phyloP scores from a whole-genome alignment of 225 moss, liverwort and hornwort species.

The Marchantia paleacea region DNA sequence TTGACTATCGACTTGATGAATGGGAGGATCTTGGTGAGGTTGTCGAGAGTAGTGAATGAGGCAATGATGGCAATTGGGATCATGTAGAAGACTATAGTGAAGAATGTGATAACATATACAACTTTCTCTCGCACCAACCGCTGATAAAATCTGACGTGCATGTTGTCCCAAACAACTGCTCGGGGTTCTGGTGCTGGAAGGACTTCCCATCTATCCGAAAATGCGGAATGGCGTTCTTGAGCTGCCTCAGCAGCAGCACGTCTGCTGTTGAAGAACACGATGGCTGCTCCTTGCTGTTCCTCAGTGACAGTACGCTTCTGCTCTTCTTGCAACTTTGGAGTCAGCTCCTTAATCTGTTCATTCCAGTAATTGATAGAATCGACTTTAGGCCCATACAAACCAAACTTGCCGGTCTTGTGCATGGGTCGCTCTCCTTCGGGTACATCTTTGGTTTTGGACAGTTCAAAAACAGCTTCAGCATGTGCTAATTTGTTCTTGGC shows the following conservation, averaged over 20 bases:
- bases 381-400: constrained; percentile 57
- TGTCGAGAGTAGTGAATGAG: constrained; percentile 69
- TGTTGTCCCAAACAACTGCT: constrained; percentile 68
- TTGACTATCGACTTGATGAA: constrained; percentile 68
- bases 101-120: constrained; percentile 64
- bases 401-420: constrained; percentile 51
- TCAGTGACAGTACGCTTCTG: constrained; percentile 36
- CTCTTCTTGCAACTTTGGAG: constrained; percentile 42
- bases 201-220: constrained; percentile 66
- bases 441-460: constrained; percentile 37
- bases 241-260: constrained; percentile 77
- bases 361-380: constrained; percentile 71
- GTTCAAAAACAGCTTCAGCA: constrained; percentile 59
- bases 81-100: constrained; percentile 83
- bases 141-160: constrained; percentile 54
- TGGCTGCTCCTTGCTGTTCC: constrained; percentile 49
- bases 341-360: constrained; percentile 55
- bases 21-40: constrained; percentile 67
- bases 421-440: constrained; percentile 56
- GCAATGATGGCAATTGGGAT: constrained; percentile 86
- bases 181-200: constrained; percentile 84
- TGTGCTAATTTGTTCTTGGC: constrained; percentile 56
- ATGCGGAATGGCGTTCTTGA: constrained; percentile 48
- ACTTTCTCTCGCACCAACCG: constrained; percentile 55
- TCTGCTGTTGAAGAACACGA: constrained; percentile 71